phyloP scores from a whole-genome alignment of 2,329 filamentous ascomycete genomes.

The Acrocalymma vagum region DNA sequence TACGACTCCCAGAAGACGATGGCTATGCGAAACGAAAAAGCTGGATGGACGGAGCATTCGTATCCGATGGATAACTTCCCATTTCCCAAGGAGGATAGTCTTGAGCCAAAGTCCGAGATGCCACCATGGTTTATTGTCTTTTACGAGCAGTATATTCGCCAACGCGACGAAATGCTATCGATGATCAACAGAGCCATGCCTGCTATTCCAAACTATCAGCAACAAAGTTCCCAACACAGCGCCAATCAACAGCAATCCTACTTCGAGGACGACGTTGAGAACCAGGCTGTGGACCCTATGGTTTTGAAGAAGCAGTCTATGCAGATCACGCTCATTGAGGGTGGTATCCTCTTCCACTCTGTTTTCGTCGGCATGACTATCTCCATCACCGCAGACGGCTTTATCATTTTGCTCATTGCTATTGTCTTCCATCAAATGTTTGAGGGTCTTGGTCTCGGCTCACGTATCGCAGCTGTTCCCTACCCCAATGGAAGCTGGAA shows the following conservation, averaged over 20 bases:
- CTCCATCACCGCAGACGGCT: conserved; percentile 66
- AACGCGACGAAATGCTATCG: conserved; percentile 66
- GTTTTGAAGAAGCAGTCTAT: conserved; percentile 48
- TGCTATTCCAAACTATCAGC: conserved; percentile 39
- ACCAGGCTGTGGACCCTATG: conserved; percentile 45
- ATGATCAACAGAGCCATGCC: conserved; percentile 57
- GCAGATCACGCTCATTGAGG: conserved; percentile 61
- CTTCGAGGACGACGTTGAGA: conserved; percentile 47
- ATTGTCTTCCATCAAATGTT: conserved; percentile 72
- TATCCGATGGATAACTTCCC: conserved; percentile 40
- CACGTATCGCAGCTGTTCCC: conserved; percentile 66
- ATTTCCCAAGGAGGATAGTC: conserved; percentile 35
- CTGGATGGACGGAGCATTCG: conserved; percentile 40
- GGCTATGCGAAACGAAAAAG: conserved; percentile 43
- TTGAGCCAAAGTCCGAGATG: conserved; percentile 56
- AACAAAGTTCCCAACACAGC: conserved; percentile 25
- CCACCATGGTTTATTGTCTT: conserved; percentile 70
- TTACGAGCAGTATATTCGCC: conserved; percentile 69
- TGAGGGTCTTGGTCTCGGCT: conserved; percentile 69
- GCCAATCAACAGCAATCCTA: conserved; percentile 38
- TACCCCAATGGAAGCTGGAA: conserved; percentile 65
- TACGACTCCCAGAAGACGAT: conserved; percentile 47
- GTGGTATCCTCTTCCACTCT: conserved; percentile 70
- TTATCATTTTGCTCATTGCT: conserved; percentile 66
- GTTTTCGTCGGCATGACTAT: conserved; percentile 71